These are phyloP conservation scores for Diaporthe sp. DNA, from an alignment of 2,329 filamentous ascomycete species.

Conservation along the genomic window DNA sequence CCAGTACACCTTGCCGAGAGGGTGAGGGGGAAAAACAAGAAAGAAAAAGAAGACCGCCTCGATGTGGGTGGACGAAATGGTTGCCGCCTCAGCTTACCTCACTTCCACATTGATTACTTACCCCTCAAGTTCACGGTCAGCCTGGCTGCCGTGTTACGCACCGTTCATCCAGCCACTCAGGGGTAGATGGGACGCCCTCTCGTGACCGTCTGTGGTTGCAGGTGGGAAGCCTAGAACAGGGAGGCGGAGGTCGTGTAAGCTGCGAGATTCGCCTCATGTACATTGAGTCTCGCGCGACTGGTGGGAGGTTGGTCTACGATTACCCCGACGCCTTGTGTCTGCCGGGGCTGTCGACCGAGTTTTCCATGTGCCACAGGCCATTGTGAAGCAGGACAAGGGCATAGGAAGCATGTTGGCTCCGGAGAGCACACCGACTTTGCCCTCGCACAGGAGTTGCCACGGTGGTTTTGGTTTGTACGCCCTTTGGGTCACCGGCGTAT, in stretches of 20 bases:
- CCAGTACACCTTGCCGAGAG: neutral
- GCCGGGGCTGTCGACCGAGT: neutral
- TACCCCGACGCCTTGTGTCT: neutral
- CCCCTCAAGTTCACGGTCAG: conserved; percentile 28
- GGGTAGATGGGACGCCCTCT: conserved; percentile 21
- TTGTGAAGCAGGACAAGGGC: conserved; percentile 5
- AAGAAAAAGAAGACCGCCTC: neutral
- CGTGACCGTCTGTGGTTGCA: conserved; percentile 19
- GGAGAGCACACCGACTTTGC: conserved; percentile 20
- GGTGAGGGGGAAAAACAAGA: neutral
- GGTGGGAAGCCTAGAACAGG: neutral
- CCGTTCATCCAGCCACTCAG: conserved; percentile 25
- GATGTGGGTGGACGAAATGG: neutral
- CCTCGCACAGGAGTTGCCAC: conserved; percentile 1
- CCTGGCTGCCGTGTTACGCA: conserved; percentile 24
- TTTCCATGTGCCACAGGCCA: neutral
- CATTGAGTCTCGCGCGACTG: neutral
- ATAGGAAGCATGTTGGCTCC: neutral
- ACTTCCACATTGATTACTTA: conserved; percentile 16
- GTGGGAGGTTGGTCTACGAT: neutral
- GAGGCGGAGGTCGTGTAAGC: neutral
- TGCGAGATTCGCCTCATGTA: neutral
- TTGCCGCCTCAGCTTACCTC: conserved; percentile 22
- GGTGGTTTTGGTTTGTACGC: neutral
- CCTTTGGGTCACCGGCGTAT: neutral